Percentiles rank a stretch among this genome's conserved stretches.
Conservation (phyloP, 179 eudicot species). For the Beta macrorhiza region DNA sequence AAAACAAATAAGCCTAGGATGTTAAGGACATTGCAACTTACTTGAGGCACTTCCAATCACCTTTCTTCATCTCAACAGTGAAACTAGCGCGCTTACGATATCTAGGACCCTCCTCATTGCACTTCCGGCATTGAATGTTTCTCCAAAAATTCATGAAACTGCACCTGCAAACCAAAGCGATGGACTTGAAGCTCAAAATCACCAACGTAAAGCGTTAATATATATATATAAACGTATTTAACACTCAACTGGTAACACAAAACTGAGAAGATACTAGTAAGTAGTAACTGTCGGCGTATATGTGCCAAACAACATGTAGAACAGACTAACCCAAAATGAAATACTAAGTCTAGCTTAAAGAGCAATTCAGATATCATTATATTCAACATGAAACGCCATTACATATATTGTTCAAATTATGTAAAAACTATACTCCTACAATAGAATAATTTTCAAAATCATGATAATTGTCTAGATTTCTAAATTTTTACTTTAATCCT, state of each 20-base stretch:
- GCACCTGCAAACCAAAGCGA: slow-evolving; percentile 62
- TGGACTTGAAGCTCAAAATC: slow-evolving; percentile 1
- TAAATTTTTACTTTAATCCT: background rate
- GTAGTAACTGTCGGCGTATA: background rate
- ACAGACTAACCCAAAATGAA: background rate
- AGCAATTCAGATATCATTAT: background rate
- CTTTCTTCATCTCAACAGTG: slow-evolving; percentile 40
- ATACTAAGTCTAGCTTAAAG: background rate
- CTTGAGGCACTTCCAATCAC: slow-evolving; percentile 92
- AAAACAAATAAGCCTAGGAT: background rate
- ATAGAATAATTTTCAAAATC: background rate
- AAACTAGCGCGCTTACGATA: slow-evolving; percentile 30
- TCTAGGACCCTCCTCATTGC: slow-evolving; percentile 57
- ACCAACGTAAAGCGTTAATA: background rate
- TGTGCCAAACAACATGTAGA: background rate
- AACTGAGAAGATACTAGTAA: background rate
- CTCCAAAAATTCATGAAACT: slow-evolving; percentile 64
- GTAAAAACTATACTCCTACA: background rate
- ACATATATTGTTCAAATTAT: background rate
- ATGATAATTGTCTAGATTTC: background rate
- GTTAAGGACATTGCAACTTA: slow-evolving; percentile 39
- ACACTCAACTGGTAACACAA: background rate
- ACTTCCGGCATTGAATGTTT: slow-evolving; percentile 58
- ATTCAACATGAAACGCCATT: background rate
- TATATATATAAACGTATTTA: background rate